Percentiles rank a stretch among this genome's conserved stretches.
Conservation (phyloP, 345 rosid genomes). For the Hibiscus tridactylites region DNA sequence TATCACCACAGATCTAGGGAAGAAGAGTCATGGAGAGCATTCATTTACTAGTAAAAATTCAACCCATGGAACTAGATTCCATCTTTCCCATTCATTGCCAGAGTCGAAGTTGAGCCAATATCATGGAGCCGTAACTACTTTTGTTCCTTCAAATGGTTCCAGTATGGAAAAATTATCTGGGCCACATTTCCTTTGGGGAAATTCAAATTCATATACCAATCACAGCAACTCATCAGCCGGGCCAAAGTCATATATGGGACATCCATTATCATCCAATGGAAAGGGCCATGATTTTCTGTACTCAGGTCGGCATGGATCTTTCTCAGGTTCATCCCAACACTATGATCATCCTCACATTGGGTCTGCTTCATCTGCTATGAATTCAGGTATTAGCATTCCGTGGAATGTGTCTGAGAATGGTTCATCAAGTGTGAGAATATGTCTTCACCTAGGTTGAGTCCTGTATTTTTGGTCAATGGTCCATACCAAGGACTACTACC, state of each 20-base stretch:
- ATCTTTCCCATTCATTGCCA: conserved; percentile 39
- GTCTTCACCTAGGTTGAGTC: conserved; percentile 63
- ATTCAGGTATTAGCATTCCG: conserved; percentile 40
- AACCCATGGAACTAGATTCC: conserved; percentile 30
- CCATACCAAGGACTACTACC: conserved; percentile 43
- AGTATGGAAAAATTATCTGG: conserved; percentile 58
- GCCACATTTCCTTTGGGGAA: conserved; percentile 92
- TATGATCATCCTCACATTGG: conserved; percentile 69
- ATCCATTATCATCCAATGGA: conserved; percentile 44
- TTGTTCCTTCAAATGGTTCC: conserved; percentile 42
- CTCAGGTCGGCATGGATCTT: conserved; percentile 34
- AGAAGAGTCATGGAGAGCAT: conserved; percentile 29
- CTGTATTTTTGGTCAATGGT: conserved; percentile 50
- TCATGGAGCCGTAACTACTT: conserved; percentile 31
- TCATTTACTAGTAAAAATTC: conserved; percentile 30
- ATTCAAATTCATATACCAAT: conserved; percentile 54
- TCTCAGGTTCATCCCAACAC: conserved; percentile 35
- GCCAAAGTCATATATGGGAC: conserved; percentile 53
- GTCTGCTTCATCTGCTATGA: conserved; percentile 77
- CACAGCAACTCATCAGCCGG: conserved; percentile 49
- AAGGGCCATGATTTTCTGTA: conserved; percentile 40
- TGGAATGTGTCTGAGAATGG: conserved; percentile 50
- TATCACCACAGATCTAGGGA: conserved; percentile 39
- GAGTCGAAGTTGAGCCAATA: conserved; percentile 45
- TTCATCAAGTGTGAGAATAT: conserved; percentile 53